Conservation (phyloP, 352 stramenopile species). For the Phytophthora boehmeriae region DNA sequence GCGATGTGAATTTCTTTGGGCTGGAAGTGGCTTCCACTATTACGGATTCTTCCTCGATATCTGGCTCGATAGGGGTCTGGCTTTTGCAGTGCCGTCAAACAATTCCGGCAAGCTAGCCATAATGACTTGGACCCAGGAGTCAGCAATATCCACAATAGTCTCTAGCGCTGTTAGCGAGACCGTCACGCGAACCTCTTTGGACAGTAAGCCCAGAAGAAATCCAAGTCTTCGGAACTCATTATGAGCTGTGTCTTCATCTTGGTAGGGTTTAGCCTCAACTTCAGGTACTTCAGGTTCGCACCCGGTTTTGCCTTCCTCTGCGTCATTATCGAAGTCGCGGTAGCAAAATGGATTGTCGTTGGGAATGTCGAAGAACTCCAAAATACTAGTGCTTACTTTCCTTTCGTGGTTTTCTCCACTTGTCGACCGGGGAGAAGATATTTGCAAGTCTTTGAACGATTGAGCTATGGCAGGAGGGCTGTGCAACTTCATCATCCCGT, state of each 20-base stretch:
- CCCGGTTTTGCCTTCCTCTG: conserved; percentile 21
- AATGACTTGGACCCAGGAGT: conserved; percentile 68
- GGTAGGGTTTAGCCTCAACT: conserved; percentile 5
- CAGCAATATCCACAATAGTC: conserved; percentile 65
- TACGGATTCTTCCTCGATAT: conserved; percentile 17
- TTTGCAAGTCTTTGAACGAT: conserved; percentile 13
- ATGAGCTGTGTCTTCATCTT: conserved; percentile 37
- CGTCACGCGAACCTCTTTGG: conserved; percentile 61
- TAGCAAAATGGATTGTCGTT: conserved; percentile 80
- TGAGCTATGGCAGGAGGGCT: conserved; percentile 24
- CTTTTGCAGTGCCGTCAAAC: conserved; percentile 19
- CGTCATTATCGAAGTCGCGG: conserved; percentile 52
- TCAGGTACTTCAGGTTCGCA: conserved; percentile 2
- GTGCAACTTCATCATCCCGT: conserved; percentile 25
- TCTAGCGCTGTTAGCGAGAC: conserved; percentile 66
- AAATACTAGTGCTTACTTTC: conserved; percentile 48
- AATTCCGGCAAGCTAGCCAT: conserved; percentile 52
- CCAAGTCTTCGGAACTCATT: conserved; percentile 55
- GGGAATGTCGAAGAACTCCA: conserved; percentile 75
- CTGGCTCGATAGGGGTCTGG: conserved; percentile 12
- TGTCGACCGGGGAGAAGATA: conserved; percentile 7
- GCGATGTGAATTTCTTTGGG: conserved; percentile 67
- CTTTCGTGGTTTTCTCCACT: conserved; percentile 37
- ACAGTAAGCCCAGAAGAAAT: conserved; percentile 63
- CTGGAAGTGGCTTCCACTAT: conserved; percentile 33